These are phyloP conservation scores for Carex pumila DNA, from an alignment of 176 grass and related monocot species.

Conservation along the genomic window DNA sequence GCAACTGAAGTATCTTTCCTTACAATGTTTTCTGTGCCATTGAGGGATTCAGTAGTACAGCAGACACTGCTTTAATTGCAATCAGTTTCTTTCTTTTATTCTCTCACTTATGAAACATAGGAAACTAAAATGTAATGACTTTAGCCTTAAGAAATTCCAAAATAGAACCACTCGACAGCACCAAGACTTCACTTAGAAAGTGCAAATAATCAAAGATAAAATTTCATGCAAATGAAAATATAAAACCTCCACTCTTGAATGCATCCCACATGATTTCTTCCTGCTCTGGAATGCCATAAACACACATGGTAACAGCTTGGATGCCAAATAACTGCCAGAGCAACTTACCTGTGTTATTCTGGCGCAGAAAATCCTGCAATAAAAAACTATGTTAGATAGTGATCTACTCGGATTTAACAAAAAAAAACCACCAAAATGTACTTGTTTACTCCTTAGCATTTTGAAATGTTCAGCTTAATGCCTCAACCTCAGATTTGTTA, in stretches of 20 bases:
- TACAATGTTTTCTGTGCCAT: neutral
- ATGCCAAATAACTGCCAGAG: constrained; percentile 86
- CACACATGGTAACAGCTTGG: constrained; percentile 56
- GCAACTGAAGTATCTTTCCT: neutral
- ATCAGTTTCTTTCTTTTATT: constrained; percentile 8
- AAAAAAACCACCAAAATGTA: neutral
- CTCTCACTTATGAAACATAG: neutral
- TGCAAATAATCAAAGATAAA: neutral
- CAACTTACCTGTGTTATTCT: constrained; percentile 97
- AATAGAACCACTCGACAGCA: neutral
- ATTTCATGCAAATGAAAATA: neutral
- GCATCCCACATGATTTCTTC: constrained; percentile 97
- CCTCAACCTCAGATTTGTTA: neutral
- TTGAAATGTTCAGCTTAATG: neutral
- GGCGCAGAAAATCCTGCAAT: constrained; percentile 79
- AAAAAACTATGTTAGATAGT: neutral
- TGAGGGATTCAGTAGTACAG: neutral
- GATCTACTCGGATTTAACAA: neutral
- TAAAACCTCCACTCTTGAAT: constrained; percentile 72
- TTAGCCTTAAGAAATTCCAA: neutral
- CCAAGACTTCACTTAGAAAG: neutral
- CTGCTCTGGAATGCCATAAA: constrained; percentile 83
- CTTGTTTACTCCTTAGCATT: neutral
- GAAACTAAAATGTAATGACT: neutral
- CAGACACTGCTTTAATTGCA: neutral